phyloP scores from a whole-genome alignment of 192 early-diverging fungal species.

The Phlyctochytrium bullatum region DNA sequence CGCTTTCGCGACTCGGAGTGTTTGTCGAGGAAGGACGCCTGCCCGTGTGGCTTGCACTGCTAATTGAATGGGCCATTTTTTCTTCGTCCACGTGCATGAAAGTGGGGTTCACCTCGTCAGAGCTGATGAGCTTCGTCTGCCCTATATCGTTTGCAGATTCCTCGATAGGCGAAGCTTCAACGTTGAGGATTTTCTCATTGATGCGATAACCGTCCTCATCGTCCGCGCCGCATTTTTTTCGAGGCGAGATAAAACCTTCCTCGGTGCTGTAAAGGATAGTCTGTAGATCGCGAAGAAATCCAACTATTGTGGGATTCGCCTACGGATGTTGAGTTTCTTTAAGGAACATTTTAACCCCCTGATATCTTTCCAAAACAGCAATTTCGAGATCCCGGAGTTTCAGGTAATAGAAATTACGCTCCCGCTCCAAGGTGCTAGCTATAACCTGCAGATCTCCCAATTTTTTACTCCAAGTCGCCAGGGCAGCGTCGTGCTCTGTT shows the following conservation, averaged over 20 bases:
- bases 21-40: too few relatives aligned
- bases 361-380: constrained; percentile 67
- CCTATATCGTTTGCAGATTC: too few relatives aligned
- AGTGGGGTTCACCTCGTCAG: too few relatives aligned
- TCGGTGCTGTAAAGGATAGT: constrained; percentile 86
- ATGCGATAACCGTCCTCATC: too few relatives aligned
- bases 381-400: constrained; percentile 91
- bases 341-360: not conserved
- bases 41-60: too few relatives aligned
- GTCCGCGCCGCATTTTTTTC: constrained; percentile 4
- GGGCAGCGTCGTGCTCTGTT: not conserved
- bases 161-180: too few relatives aligned
- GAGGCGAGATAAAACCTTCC: constrained; percentile 43
- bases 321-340: not conserved
- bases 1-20: too few relatives aligned
- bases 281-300: constrained; percentile 69
- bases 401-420: constrained; percentile 88
- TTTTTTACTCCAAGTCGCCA: constrained; percentile 2
- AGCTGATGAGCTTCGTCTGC: too few relatives aligned
- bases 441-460: constrained; percentile 16
- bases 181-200: too few relatives aligned
- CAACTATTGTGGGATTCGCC: constrained; percentile 28
- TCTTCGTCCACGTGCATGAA: too few relatives aligned
- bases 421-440: constrained; percentile 76
- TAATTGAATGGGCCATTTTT: too few relatives aligned